These are phyloP conservation scores for Podaxis sp. DNA, from an alignment of 768 basidiomycete genomes.

Conservation along the genomic window DNA sequence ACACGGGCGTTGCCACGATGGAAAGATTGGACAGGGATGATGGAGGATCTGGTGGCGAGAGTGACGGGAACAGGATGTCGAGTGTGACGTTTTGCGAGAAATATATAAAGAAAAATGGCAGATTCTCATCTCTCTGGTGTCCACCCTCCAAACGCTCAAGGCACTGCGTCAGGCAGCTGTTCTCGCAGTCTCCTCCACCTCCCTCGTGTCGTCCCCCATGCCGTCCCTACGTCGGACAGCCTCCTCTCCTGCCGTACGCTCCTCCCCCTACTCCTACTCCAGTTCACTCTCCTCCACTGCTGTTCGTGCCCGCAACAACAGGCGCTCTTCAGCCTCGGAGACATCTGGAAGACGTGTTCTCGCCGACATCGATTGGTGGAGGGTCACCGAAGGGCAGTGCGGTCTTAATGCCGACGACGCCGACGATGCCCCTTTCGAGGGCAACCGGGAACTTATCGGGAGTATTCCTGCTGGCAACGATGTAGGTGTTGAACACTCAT, in stretches of 20 bases:
- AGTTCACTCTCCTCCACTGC: constrained; percentile 24
- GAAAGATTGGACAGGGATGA: constrained; percentile 16
- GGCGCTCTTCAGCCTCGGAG: constrained; percentile 69
- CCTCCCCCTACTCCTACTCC: constrained; percentile 59
- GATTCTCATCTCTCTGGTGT: constrained; percentile 30
- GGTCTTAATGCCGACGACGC: constrained; percentile 37
- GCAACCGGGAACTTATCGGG: constrained; percentile 26
- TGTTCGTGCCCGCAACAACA: constrained; percentile 39
- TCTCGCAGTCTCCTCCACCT: constrained; percentile 21
- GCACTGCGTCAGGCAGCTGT: constrained; percentile 53
- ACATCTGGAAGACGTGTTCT: constrained; percentile 63
- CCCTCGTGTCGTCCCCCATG: constrained; percentile 26
- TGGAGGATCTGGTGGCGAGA: constrained; percentile 13
- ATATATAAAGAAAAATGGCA: constrained; percentile 38
- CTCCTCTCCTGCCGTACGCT: constrained; percentile 66
- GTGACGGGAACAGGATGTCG: constrained; percentile 18
- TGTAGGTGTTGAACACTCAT: constrained; percentile 34
- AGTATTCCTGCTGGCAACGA: constrained; percentile 30
- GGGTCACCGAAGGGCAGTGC: constrained; percentile 68
- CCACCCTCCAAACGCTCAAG: constrained; percentile 25
- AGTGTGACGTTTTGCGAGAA: constrained; percentile 28
- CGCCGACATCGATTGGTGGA: constrained; percentile 89
- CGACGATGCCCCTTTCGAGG: constrained; percentile 36
- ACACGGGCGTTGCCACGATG: constrained; percentile 6
- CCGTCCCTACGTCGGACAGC: constrained; percentile 79